Base-by-base conservation (phyloP, 331 rosid species). In the Pyracantha coccinea region DNA sequence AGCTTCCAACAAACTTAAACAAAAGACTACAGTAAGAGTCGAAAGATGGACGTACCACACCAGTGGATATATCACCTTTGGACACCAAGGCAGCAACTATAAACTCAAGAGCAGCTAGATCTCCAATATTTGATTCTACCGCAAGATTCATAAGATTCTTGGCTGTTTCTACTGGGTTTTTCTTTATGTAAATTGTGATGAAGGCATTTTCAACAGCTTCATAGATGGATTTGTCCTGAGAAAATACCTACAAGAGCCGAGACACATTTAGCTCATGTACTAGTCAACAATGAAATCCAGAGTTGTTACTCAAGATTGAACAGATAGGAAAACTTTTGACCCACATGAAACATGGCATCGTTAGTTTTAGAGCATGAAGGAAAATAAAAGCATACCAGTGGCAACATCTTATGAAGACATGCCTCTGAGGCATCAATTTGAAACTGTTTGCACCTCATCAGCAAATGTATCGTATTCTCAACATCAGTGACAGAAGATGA, bases 131-230 rank as follows among this genome's bases (percentile, higher is more conserved):
- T 79, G 97, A 94, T 82, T 87, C 96, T 35, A 71, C 82, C 31
- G 94, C 97, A 78, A 94, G 99, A 71, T 83, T 86, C 84, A 85
- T 74, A 47, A 94, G 88, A 80, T 85, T 88, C 81, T 82, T 88
- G 74, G 97, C 96, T 74, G 96, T 90, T 84, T 94, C 99, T 15
- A 77, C 74, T 16, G 96, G 93, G 77, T 60, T 90, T 81, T 92
- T 94, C 80, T 88, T 81, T 41, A 94, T 86, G 80, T 90, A 94
- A 80, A 94, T 94, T 69, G 96, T 81, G 53, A 85, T 65, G 78
- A 94, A 94, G 65, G 99, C 97, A 15, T 82, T 88, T 89, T 94
- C 99, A 73, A 94, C 97, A 78, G 99, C 99, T 83, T 92, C 99
- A 50, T 83, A 90, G 81, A 94, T 92, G 80, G 99, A 90, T 80